Conservation (phyloP, 441 rosid species). For the Populus hybrid region DNA sequence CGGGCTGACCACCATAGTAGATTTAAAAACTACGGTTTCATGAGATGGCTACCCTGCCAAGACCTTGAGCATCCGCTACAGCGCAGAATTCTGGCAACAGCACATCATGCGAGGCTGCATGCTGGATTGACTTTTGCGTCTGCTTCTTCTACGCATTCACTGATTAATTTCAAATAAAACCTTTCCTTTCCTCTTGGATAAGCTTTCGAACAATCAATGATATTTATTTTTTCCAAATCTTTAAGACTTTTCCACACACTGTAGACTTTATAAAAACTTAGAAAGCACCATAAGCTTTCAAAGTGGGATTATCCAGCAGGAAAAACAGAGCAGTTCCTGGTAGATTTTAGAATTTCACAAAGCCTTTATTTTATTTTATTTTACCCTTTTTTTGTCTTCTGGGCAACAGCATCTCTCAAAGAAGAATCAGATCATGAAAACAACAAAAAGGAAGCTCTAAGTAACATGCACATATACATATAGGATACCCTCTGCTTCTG, state of each 20-base stretch:
- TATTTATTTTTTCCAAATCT: background rate
- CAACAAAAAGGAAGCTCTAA: too few species aligned
- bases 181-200: slow-evolving; percentile 11
- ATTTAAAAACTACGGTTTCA: too few species aligned
- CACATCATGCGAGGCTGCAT: background rate
- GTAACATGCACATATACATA: too few species aligned
- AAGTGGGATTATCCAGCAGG: background rate
- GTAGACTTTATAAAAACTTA: slow-evolving; percentile 10
- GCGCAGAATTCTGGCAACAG: too few species aligned
- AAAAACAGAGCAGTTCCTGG: background rate
- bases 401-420: too few species aligned
- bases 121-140: background rate
- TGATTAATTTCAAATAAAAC: background rate
- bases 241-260: slow-evolving; percentile 10
- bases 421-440: too few species aligned
- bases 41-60: background rate
- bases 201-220: slow-evolving; percentile 2
- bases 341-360: background rate
- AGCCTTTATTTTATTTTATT: background rate
- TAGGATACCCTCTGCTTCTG: too few species aligned
- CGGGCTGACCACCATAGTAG: too few species aligned
- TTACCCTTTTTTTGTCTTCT: background rate
- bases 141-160: background rate
- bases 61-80: too few species aligned
- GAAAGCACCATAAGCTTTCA: slow-evolving; percentile 20